phyloP scores from a whole-genome alignment of 1,284 basidiomycete species.

The Ustilago tritici region DNA sequence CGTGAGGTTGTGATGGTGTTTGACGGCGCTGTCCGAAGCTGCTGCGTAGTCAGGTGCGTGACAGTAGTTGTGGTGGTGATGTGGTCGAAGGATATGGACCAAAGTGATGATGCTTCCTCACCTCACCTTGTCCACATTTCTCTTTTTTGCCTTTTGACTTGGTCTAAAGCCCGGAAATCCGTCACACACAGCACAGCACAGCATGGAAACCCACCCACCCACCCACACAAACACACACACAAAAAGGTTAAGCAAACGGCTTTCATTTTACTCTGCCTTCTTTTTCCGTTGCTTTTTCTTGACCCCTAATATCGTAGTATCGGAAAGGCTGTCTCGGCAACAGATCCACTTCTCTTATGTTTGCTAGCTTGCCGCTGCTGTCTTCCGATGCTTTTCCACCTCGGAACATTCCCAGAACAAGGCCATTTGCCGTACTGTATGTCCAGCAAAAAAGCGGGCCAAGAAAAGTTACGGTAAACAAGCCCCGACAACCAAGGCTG shows the following conservation, averaged over 20 bases:
- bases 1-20: not conserved
- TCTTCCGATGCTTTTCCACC: not conserved
- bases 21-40: not conserved
- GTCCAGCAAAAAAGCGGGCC: no score
- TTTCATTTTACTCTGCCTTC: not conserved
- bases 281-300: not conserved
- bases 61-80: not conserved
- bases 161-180: not conserved
- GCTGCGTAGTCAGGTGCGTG: not conserved
- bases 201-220: not conserved
- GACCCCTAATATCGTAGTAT: not conserved
- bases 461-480: not conserved
- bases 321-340: constrained; percentile 4
- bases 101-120: not conserved
- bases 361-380: not conserved
- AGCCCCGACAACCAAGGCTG: constrained; percentile 6
- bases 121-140: no score
- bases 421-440: constrained; percentile 2
- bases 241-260: constrained; percentile 12
- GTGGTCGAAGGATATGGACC: not conserved
- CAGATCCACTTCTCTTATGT: not conserved
- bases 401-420: constrained; percentile 1
- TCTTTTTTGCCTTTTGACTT: no score
- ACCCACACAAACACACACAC: not conserved
- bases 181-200: constrained; percentile 13